Evolutionary conservation across 1,139 yeast species (phyloP).

Genomic region (Yamadazyma diddensiae): DNA sequence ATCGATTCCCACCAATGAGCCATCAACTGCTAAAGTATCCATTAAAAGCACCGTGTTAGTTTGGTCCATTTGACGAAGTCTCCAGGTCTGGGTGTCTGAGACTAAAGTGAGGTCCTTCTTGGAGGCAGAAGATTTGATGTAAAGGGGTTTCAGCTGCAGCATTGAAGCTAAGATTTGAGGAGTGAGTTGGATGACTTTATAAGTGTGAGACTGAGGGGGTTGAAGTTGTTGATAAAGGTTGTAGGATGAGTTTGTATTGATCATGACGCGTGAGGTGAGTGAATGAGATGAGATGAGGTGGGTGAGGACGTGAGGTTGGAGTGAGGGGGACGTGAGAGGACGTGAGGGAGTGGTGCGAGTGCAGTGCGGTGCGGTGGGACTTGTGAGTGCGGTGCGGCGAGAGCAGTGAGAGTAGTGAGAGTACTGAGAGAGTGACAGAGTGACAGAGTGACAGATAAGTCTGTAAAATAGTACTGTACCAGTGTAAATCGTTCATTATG

Average conservation of each 20-base stretch:
- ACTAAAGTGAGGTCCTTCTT: conserved; percentile 58
- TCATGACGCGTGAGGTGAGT: neutral
- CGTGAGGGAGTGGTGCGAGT: too few species aligned
- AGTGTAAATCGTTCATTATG: neutral
- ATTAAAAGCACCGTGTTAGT: conserved; percentile 73
- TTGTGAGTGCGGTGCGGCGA: neutral
- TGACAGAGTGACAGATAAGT: too few species aligned
- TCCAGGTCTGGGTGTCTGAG: conserved; percentile 57
- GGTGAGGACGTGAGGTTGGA: too few species aligned
- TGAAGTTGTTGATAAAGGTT: conserved; percentile 23
- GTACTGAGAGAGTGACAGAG: too few species aligned
- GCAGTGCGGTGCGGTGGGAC: too few species aligned
- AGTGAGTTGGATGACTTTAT: conserved; percentile 58
- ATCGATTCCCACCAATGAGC: conserved; percentile 37
- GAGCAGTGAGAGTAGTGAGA: neutral
- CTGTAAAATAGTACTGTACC: neutral
- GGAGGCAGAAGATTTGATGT: conserved; percentile 45
- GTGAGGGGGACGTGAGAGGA: too few species aligned
- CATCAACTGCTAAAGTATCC: conserved; percentile 23
- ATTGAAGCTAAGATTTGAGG: conserved; percentile 50
- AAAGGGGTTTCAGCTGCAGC: conserved; percentile 28
- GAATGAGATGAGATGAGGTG: conserved; percentile 1
- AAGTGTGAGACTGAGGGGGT: conserved; percentile 23
- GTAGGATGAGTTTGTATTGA: neutral
- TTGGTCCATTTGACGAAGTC: conserved; percentile 76